Conservation (phyloP, 2,329 filamentous ascomycete genomes). For the Aureobasidium sp. region DNA sequence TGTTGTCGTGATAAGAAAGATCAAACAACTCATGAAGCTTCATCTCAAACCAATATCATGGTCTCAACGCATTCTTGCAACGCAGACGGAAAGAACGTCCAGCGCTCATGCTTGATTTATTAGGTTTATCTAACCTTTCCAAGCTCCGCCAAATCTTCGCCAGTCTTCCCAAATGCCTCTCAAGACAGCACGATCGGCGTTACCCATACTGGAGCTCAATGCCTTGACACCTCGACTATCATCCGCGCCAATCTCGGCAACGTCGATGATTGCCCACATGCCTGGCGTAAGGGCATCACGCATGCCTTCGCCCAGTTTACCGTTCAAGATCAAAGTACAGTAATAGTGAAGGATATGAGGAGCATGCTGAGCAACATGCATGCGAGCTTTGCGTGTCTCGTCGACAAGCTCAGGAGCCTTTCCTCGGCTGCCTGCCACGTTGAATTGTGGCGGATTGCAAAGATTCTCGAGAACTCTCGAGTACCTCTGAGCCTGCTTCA, state of each 20-base stretch:
- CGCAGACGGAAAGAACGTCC: no score
- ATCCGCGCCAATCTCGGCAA: constrained; percentile 33
- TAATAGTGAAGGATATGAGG: constrained; percentile 51
- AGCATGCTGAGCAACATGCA: constrained; percentile 48
- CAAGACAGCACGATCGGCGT: constrained; percentile 43
- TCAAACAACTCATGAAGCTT: no score
- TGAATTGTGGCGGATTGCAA: constrained; percentile 52
- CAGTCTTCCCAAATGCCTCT: constrained; percentile 46
- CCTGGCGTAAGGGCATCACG: constrained; percentile 45
- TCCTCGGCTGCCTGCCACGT: constrained; percentile 35
- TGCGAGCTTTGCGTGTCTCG: constrained; percentile 49
- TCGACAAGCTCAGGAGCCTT: constrained; percentile 41
- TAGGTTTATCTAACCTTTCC: background rate
- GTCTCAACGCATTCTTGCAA: no score
- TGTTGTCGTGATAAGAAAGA: no score
- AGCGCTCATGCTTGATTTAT: background rate
- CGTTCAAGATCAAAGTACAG: constrained; percentile 42
- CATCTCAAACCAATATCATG: no score
- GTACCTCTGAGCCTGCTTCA: constrained; percentile 40
- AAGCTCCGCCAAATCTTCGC: constrained; percentile 23
- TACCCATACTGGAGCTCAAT: constrained; percentile 44
- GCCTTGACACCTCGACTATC: constrained; percentile 38
- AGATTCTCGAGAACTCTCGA: constrained; percentile 50
- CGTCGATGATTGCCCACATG: constrained; percentile 44
- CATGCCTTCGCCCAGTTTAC: constrained; percentile 41